Conservation (phyloP, 805 yeast genomes). For the Candida sonorensis region DNA sequence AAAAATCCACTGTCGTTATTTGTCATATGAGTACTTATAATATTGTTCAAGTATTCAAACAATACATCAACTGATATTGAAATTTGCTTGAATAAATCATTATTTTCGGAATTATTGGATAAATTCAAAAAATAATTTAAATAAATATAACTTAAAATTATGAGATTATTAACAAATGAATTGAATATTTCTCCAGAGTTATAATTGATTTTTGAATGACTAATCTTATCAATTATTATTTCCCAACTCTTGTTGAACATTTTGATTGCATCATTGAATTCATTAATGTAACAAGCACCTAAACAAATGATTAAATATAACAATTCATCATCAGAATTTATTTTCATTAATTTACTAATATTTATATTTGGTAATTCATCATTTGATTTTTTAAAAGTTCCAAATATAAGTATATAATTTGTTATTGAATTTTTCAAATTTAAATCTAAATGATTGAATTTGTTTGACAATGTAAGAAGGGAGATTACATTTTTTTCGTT, state of each 20-base stretch:
- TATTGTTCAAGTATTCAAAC: constrained; percentile 43
- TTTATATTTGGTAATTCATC: constrained; percentile 16
- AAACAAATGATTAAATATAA: constrained; percentile 39
- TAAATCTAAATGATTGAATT: constrained; percentile 19
- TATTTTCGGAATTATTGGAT: constrained; percentile 9
- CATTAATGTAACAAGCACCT: constrained; percentile 35
- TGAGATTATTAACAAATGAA: constrained; percentile 40
- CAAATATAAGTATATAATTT: constrained; percentile 19
- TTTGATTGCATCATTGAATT: constrained; percentile 28
- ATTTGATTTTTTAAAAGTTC: constrained; percentile 10
- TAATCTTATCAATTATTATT: constrained; percentile 24
- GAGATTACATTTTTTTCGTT: constrained; percentile 28
- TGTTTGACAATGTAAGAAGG: constrained; percentile 25
- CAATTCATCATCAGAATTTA: constrained; percentile 31
- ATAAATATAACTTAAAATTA: constrained; percentile 36
- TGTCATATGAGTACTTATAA: constrained; percentile 34
- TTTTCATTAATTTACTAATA: constrained; percentile 16
- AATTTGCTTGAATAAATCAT: constrained; percentile 10
- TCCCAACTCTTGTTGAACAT: constrained; percentile 41
- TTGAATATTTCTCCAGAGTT: constrained; percentile 22
- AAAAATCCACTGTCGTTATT: constrained; percentile 17
- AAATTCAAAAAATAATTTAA: constrained; percentile 32
- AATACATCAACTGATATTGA: constrained; percentile 38
- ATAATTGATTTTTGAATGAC: constrained; percentile 23
- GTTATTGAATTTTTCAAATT: constrained; percentile 18